Evolutionary conservation across 83 land plant species (phyloP).

Genomic region (Larix sibirica): DNA sequence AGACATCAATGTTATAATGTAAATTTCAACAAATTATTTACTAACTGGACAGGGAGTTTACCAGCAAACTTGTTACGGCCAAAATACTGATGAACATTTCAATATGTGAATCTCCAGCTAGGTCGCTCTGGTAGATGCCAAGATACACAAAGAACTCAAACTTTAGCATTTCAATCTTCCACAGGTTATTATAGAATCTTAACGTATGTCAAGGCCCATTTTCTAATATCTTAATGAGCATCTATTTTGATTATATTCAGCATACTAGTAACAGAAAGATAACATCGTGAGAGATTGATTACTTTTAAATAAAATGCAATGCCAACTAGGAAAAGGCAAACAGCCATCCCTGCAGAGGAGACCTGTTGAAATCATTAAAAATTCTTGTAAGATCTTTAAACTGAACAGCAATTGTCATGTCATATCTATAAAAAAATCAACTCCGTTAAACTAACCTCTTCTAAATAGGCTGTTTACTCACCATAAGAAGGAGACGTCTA

Average conservation of each 20-base stretch:
- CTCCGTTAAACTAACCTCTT: background rate
- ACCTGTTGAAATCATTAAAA: conserved; percentile 39
- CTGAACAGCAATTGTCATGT: background rate
- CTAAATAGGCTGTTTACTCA: conserved; percentile 22
- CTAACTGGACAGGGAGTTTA: background rate
- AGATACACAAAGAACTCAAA: no score
- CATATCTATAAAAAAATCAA: background rate
- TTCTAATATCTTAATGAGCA: background rate
- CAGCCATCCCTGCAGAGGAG: conserved; percentile 81
- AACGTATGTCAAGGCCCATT: background rate
- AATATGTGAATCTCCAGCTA: background rate
- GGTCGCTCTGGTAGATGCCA: background rate
- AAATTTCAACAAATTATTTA: background rate
- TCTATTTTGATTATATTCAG: background rate
- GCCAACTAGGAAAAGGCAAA: conserved; percentile 76
- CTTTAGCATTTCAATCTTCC: no score
- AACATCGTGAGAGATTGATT: background rate
- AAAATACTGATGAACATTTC: conserved; percentile 22
- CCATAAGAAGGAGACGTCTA: conserved; percentile 84
- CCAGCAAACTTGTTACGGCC: conserved; percentile 21
- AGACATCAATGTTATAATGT: background rate
- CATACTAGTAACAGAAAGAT: background rate
- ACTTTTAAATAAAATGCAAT: conserved; percentile 81
- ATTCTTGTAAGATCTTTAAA: background rate
- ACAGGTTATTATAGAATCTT: background rate